Conservation (phyloP, 352 stramenopile genomes). For the Salisapilia sapeloensis region DNA sequence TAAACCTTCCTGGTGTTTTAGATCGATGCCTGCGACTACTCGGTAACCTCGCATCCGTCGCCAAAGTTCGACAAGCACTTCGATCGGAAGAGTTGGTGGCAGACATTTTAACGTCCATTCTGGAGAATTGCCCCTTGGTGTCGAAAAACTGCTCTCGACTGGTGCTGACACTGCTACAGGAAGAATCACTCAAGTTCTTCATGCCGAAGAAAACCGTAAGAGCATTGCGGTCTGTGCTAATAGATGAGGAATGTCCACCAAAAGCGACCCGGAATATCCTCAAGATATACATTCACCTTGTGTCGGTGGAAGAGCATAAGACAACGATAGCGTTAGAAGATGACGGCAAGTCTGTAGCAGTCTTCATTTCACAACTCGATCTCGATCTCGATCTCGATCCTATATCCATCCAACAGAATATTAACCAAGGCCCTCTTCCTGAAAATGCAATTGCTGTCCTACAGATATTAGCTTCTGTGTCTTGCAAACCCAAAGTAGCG, state of each 20-base stretch:
- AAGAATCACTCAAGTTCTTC: slow-evolving; percentile 71
- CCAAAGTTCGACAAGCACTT: slow-evolving; percentile 29
- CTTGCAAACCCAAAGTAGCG: slow-evolving; percentile 20
- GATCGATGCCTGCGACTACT: slow-evolving; percentile 43
- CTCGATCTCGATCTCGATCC: slow-evolving; percentile 1
- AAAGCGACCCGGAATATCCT: slow-evolving; percentile 58
- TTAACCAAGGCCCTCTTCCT: no score
- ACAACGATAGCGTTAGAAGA: slow-evolving; percentile 52
- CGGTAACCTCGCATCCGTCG: slow-evolving; percentile 34
- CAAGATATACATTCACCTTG: slow-evolving; percentile 28
- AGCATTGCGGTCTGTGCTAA: slow-evolving; percentile 36
- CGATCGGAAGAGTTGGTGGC: slow-evolving; percentile 60
- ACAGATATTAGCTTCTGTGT: slow-evolving; percentile 16
- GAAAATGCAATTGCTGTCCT: slow-evolving; percentile 27
- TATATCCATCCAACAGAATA: no score
- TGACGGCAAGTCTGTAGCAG: slow-evolving; percentile 30
- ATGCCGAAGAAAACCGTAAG: slow-evolving; percentile 61
- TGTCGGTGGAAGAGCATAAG: slow-evolving; percentile 59
- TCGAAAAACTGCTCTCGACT: slow-evolving; percentile 50
- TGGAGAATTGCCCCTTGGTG: slow-evolving; percentile 10
- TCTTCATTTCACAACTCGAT: slow-evolving; percentile 1
- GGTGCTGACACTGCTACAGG: slow-evolving; percentile 32
- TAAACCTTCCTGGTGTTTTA: slow-evolving; percentile 27
- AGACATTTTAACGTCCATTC: slow-evolving; percentile 34
- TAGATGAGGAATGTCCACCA: slow-evolving; percentile 7